Base-by-base conservation (phyloP, 192 early-diverging fungal genomes). In the Cladochytrium replicatum region DNA sequence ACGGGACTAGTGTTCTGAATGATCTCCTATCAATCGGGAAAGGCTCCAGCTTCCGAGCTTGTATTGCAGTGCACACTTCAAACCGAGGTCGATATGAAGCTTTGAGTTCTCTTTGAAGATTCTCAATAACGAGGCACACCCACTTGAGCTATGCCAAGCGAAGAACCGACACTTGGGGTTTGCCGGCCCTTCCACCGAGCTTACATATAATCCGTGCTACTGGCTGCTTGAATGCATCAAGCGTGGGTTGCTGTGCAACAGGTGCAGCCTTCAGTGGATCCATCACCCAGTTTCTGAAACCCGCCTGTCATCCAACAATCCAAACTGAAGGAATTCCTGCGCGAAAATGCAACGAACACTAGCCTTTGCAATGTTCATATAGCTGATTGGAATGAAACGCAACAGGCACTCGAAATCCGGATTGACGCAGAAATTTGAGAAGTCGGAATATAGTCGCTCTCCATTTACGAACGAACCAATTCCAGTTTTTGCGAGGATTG, bases 401-500 rank as follows among this genome's bases (percentile, higher is more conserved):
- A 39, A 5, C 41, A 26, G 17, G 43, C 39, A 28, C 27, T 29
- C 9, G 28, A 27, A 29, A 63, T 66, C 29, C 59, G 38, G 22
- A 43, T 39, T 41, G 46, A 37, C 34, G 70, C 43, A n/a, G 70
- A 43, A n/a, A 2, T 38, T 27, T 44, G 13, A 44, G 13, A 44
- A 13, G 11, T 13, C 22, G 13, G 11, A 13, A 27, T 13, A 27
- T 13, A 13, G 17, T 13, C 32, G 11, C 13, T 17, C 11, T 44
- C 32, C 32, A 44, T 13, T 37, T 11, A 13, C 13, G n/a, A n/a
- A n/a, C n/a, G n/a, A n/a, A n/a, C n/a, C n/a, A n/a, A n/a, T 28
- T 54, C 54, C 30, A 9, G 4, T 4, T 62, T 31, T 7, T 8
- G n/a, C 59, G 19, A 65, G 34, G 38, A 31, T 29, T 64, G 63